Evolutionary conservation across 108 stramenopile species (phyloP).

Genomic region (Cyclotella baltica): DNA sequence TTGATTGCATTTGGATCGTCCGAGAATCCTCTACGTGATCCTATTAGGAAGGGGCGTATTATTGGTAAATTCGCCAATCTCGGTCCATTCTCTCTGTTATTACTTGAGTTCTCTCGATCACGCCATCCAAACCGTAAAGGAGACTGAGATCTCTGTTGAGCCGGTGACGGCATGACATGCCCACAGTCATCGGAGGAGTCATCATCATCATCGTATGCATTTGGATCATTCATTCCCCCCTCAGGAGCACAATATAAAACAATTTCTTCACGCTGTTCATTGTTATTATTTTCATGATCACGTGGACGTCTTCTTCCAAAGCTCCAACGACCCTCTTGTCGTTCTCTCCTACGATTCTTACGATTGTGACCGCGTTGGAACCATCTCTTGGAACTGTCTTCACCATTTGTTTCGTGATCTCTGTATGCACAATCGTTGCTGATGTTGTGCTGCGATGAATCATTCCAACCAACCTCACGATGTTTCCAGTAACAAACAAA

Average conservation of each 20-base stretch:
- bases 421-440: background rate
- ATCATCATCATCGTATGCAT: background rate
- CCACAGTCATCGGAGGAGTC: constrained; percentile 16
- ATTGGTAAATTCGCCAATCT: constrained; percentile 23
- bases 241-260: constrained; percentile 21
- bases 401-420: background rate
- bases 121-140: background rate
- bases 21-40: constrained; percentile 29
- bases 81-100: constrained; percentile 1
- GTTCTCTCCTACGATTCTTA: background rate
- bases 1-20: constrained; percentile 10
- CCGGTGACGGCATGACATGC: constrained; percentile 11
- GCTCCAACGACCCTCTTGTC: background rate
- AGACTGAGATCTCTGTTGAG: background rate
- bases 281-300: background rate
- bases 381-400: background rate
- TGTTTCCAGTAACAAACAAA: constrained; percentile 1
- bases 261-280: constrained; percentile 16
- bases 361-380: background rate
- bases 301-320: background rate
- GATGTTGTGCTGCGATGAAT: background rate
- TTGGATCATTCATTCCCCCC: background rate
- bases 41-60: constrained; percentile 36
- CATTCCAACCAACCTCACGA: constrained; percentile 7
- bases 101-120: background rate